Evolutionary conservation across 2,329 filamentous ascomycete genomes (phyloP), one percentile per base, ranked within the genome.

Genomic region (Phyllosticta citribraziliensis): DNA sequence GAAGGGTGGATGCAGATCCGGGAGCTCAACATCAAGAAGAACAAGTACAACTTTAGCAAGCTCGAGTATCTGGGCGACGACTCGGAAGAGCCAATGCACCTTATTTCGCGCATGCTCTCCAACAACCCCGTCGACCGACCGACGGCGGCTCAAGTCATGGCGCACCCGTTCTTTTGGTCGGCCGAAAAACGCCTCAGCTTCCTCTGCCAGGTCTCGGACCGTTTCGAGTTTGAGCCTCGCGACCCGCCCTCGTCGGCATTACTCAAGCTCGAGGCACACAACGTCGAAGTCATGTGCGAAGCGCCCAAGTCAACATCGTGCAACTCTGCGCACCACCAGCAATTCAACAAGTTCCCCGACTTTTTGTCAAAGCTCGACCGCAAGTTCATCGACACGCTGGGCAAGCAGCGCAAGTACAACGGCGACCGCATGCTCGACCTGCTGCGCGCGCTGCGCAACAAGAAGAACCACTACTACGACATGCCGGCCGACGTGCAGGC

Each of bases 391-490:
- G 90, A 95, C 50, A 93, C 88, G 2, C 81, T 97, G 6, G 92
- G 91, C 62, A 96, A 95, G 76, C 93, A 97, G 75, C 84, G 93
- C 69, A 97, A 96, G 75, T 99, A 99, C 75, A 94, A 88, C 0
- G 92, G 92, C 0, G 82, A 84, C 1, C 84, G 85, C 55, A 83
- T 99, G 70, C 76, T 99, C 60, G 94, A 99, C 74, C 80, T 99
- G 22, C 77, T 99, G 20, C 84, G 94, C 1, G 94, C 93, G 1
- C 78, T 99, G 61, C 82, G 94, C 24, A 99, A 99, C 76, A 99
- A 99, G 82, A 89, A 89, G 68, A 96, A 97, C 65, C 94, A 99
- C 71, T 99, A 97, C 72, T 92, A 96, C 70, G 94, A 99, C 72
- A 93, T 99, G 89, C 83, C 89, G 6, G 88, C 92, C 14, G 77